phyloP scores from a whole-genome alignment of 208 protist species.

The Balamuthia mandrillaris region DNA sequence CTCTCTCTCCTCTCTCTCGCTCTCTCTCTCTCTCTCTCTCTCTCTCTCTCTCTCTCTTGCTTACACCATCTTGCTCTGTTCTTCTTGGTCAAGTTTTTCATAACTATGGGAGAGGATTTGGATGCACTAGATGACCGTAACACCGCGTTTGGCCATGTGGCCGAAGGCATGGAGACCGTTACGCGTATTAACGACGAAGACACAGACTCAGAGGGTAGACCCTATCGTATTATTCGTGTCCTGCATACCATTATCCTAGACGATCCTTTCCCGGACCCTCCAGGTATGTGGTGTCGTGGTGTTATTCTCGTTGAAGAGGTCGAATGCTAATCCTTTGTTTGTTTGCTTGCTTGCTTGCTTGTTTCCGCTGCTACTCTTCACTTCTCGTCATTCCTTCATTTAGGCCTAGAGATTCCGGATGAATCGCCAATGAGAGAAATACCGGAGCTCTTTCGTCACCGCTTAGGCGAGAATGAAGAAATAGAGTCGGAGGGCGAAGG shows the following conservation, averaged over 20 bases:
- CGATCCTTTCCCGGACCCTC: conserved; percentile 81
- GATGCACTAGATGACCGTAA: conserved; percentile 76
- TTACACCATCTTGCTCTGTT: background rate
- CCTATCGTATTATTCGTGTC: conserved; percentile 76
- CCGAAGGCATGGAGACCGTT: conserved; percentile 67
- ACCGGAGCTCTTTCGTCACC: background rate
- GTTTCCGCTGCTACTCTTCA: too few species aligned
- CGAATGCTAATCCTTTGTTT: too few species aligned
- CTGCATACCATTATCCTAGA: conserved; percentile 81
- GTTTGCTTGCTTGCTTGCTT: too few species aligned
- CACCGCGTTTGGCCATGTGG: conserved; percentile 81
- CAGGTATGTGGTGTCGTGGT: conserved; percentile 32
- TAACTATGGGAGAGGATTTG: conserved; percentile 68
- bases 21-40: too few species aligned
- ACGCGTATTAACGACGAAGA: conserved; percentile 67
- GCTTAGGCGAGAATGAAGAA: conserved; percentile 38
- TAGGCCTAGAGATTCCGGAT: too few species aligned
- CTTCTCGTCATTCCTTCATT: too few species aligned
- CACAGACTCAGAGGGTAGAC: conserved; percentile 46
- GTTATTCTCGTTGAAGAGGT: too few species aligned
- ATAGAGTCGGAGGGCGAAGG: conserved; percentile 3
- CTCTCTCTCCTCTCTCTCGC: too few species aligned
- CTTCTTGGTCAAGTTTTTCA: conserved; percentile 73
- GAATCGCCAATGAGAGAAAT: background rate
- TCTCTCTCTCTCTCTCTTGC: background rate